A percentile compares a stretch with the other conserved stretches of the same genome.
These are phyloP conservation scores for Venturia effusa DNA, from an alignment of 2,329 filamentous ascomycete genomes.

Conservation along the genomic window DNA sequence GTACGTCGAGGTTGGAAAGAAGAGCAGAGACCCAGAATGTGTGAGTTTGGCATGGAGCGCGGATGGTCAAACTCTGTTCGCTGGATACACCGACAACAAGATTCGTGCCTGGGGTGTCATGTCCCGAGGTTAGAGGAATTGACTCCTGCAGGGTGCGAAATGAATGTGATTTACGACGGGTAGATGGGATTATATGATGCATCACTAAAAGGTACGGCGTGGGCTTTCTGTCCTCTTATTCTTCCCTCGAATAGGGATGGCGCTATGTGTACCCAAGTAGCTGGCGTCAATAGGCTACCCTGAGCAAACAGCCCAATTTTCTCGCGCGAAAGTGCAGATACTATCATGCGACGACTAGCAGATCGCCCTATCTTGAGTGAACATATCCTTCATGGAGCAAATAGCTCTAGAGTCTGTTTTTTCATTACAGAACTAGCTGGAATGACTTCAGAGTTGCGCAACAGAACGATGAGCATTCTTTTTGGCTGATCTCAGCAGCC, in stretches of 20 bases:
- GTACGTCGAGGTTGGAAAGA: slow-evolving; percentile 92
- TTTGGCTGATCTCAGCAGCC: too few species aligned
- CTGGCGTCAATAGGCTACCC: slow-evolving; percentile 6
- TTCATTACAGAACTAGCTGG: too few species aligned
- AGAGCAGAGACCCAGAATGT: slow-evolving; percentile 98
- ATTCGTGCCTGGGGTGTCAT: slow-evolving; percentile 97
- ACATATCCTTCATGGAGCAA: too few species aligned
- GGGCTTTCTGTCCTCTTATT: slow-evolving; percentile 1
- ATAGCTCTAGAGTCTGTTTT: too few species aligned
- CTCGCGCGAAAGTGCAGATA: neutral
- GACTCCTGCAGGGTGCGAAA: neutral
- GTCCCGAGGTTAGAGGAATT: slow-evolving; percentile 51
- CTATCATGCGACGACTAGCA: neutral
- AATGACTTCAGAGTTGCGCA: too few species aligned
- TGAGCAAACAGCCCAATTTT: neutral
- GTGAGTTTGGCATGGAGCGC: slow-evolving; percentile 94
- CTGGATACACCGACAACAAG: slow-evolving; percentile 99
- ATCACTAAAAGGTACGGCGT: slow-evolving; percentile 1
- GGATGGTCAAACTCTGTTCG: slow-evolving; percentile 98
- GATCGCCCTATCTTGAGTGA: too few species aligned
- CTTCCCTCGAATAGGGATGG: neutral
- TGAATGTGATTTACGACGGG: neutral
- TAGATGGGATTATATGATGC: slow-evolving; percentile 2
- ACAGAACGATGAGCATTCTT: too few species aligned
- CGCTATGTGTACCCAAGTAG: neutral